Conservation (phyloP, 306 rosid genomes). For the Neltuma alba region DNA sequence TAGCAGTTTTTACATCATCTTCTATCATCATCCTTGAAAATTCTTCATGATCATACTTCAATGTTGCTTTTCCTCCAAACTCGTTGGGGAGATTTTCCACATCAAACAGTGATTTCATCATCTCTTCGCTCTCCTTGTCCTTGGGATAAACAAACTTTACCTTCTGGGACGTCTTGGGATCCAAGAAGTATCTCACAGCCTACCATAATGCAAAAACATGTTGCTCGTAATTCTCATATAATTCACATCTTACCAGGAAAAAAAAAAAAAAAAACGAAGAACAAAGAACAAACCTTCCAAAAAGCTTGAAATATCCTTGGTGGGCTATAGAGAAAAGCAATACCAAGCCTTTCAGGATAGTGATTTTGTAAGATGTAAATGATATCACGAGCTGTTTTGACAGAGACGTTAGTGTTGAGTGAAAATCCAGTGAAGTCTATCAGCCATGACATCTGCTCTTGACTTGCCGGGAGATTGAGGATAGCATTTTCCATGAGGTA, state of each 20-base stretch:
- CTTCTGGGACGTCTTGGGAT: slow-evolving; percentile 77
- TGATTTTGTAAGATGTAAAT: slow-evolving; percentile 79
- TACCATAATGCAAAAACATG: slow-evolving; percentile 6
- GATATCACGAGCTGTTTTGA: slow-evolving; percentile 77
- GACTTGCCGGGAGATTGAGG: slow-evolving; percentile 80
- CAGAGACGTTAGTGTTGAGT: slow-evolving; percentile 49
- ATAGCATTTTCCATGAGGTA: slow-evolving; percentile 84
- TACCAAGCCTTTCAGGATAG: slow-evolving; percentile 93
- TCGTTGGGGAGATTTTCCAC: slow-evolving; percentile 80
- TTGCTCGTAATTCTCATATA: neutral
- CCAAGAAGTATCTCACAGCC: slow-evolving; percentile 82
- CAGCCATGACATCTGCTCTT: slow-evolving; percentile 94
- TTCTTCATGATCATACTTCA: slow-evolving; percentile 81
- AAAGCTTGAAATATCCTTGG: slow-evolving; percentile 90
- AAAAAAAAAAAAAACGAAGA: too few relatives aligned
- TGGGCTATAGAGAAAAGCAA: slow-evolving; percentile 75
- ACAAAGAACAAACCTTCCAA: slow-evolving; percentile 64
- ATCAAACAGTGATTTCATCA: slow-evolving; percentile 84
- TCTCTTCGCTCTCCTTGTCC: slow-evolving; percentile 68
- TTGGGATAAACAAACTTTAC: slow-evolving; percentile 85
- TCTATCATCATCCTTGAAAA: slow-evolving; percentile 72
- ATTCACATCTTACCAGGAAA: too few relatives aligned
- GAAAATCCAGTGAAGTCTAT: slow-evolving; percentile 84
- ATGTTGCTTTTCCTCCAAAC: slow-evolving; percentile 81
- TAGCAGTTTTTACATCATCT: slow-evolving; percentile 83